phyloP scores from a whole-genome alignment of 2,329 filamentous ascomycete genomes.

The Celoporthe dispersa region DNA sequence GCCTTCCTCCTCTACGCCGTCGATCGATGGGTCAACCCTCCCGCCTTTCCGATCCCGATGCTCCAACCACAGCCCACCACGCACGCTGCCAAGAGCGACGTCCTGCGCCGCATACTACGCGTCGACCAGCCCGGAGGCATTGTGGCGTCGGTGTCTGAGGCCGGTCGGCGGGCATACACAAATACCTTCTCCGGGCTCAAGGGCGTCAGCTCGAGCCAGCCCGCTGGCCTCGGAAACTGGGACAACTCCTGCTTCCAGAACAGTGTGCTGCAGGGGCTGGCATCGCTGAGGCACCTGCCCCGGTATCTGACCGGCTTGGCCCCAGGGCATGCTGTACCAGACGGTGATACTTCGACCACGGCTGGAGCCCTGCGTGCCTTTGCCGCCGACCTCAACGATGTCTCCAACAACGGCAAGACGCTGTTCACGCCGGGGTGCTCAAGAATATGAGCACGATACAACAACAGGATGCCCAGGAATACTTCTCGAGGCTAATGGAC shows the following conservation, averaged over 20 bases:
- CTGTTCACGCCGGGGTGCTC: constrained; percentile 82
- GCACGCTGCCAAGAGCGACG: constrained; percentile 66
- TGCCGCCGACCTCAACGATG: constrained; percentile 71
- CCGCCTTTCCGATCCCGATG: constrained; percentile 46
- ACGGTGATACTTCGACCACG: constrained; percentile 37
- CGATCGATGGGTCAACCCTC: constrained; percentile 58
- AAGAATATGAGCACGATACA: constrained; percentile 96
- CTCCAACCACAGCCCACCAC: constrained; percentile 44
- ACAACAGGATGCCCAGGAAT: constrained; percentile 97
- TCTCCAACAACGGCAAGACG: constrained; percentile 71
- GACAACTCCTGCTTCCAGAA: constrained; percentile 99
- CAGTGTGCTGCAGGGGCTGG: constrained; percentile 84
- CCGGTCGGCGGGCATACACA: constrained; percentile 58
- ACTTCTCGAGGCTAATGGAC: constrained; percentile 87
- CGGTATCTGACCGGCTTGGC: constrained; percentile 63
- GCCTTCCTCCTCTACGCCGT: constrained; percentile 60
- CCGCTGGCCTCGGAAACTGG: constrained; percentile 80
- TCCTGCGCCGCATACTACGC: constrained; percentile 66
- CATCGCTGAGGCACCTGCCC: constrained; percentile 73
- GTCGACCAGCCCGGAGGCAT: constrained; percentile 58
- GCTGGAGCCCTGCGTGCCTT: constrained; percentile 63
- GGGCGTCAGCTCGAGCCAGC: constrained; percentile 50
- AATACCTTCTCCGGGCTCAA: constrained; percentile 55
- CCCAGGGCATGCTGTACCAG: constrained; percentile 11
- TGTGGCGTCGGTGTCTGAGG: constrained; percentile 61